Evolutionary conservation across 768 basidiomycete species (phyloP), one percentile per base, ranked within the genome.

Genomic region (Trametes sanguinea): DNA sequence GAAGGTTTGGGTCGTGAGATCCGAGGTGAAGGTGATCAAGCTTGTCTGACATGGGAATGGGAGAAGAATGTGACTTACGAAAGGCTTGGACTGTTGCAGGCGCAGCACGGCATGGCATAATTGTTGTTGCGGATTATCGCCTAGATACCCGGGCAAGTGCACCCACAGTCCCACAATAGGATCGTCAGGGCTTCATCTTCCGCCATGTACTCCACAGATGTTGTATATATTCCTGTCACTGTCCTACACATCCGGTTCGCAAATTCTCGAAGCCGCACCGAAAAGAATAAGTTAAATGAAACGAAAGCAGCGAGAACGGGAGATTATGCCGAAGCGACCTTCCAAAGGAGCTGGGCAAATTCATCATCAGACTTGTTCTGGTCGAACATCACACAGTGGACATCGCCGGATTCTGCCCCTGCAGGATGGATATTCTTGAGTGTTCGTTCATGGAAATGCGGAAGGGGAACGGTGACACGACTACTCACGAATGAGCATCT

Each of bases 1-100:
- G 76, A 90, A 84, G 71, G 74, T 86, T 61, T 95, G 93, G 93
- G 74, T 88, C 37, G 78, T 94, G 33, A 89, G 86, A 45, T 66
- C 65, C n/a, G 68, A 69, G 16, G 57, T 71, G 9, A 52, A 65
- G 67, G 71, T 72, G 39, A 53, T 68, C 50, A 22, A 16, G n/a
- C 16, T 17, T 30, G 8, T 30, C 5, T 60, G 43, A n/a, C 6
- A 27, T 46, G 17, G 10, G 45, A 29, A 27, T 46, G 17, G 10
- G 45, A 29, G 27, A 17, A 17, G 6, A 13, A 29, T 13, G 22
- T 30, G 14, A n/a, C 48, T 50, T 11, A 50, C 27, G 30, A 30
- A 11, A 29, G 4, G 6, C 10, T 8, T 10, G 17, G 4, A 6
- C 9, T 4, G 22, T 14, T 50, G 13, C 17, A 67, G 65, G 62